Evolutionary conservation across 2,329 filamentous ascomycete genomes (phyloP), one percentile per base, ranked within the genome.

Genomic region (Xylariaceae sp.): DNA sequence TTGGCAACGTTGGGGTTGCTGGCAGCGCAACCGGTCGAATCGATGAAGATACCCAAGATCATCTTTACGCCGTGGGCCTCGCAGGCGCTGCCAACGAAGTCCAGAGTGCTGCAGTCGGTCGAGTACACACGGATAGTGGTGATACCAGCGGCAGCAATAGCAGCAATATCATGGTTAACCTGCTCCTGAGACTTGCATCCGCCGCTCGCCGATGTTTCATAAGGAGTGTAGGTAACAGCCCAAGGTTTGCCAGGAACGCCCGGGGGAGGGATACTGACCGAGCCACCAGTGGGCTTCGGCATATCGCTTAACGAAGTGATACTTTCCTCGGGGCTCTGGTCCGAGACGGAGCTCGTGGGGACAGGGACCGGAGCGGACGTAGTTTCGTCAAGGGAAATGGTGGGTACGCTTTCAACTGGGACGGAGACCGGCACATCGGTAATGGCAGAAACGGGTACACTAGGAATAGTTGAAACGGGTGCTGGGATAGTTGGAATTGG

Each of bases 41-140:
- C 86, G 74, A 97, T 88, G 80, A 88, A 96, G 78, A 97, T 82
- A 74, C 93, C 93, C 62, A 95, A 77, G 74, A 97, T 93, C 75
- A 97, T 79, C 74, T 88, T 87, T 62, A 97, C 72, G 62, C 88
- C 87, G 74, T 87, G 72, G 68, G 82, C 74, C 70, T 82, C 75
- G 76, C 82, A 86, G 61, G 90, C 89, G 49, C 77, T 75, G 64
- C 90, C 90, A 60, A 97, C 87, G 75, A 84, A 87, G 72, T 86
- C 76, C 62, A 96, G 88, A 57, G 88, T 88, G 76, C 83, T 81
- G 82, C 93, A 97, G 83, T 97, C 92, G 67, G 92, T 92, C 65
- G 88, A 90, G 85, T 97, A 97, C 73, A 94, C 80, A 74, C 93
- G 92, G 73, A 93, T 74, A 53, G 82, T 78, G 64, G 76, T 76